phyloP scores from a whole-genome alignment of 2,329 filamentous ascomycete genomes.

The Fusarium zealandicum region DNA sequence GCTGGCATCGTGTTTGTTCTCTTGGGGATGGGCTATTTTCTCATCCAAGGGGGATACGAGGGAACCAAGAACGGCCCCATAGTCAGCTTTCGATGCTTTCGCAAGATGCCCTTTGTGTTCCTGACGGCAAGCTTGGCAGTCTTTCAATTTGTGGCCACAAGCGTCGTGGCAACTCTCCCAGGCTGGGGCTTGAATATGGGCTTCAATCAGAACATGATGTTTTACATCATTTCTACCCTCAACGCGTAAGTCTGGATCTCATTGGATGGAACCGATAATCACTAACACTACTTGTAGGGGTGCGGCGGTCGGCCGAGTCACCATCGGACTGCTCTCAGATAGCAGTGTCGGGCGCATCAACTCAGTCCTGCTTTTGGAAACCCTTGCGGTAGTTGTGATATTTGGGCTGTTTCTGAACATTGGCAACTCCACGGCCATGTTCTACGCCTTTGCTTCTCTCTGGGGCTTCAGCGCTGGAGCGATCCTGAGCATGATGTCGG shows the following conservation, averaged over 20 bases:
- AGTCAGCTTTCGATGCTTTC: constrained; percentile 3
- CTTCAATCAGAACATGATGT: constrained; percentile 3
- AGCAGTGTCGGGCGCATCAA: constrained; percentile 14
- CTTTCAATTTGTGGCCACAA: constrained; percentile 10
- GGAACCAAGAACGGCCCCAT: not conserved
- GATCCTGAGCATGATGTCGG: constrained; percentile 6
- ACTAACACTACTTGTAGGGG: constrained; percentile 1
- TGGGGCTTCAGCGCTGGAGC: constrained; percentile 12
- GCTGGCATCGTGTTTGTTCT: not conserved
- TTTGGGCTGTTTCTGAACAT: constrained; percentile 14
- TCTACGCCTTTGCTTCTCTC: constrained; percentile 7
- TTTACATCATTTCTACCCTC: constrained; percentile 10
- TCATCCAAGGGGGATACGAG: not conserved
- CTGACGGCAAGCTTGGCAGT: constrained; percentile 10
- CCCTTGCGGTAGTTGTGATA: not conserved
- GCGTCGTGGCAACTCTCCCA: constrained; percentile 12
- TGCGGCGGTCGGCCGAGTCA: constrained; percentile 3
- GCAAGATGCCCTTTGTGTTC: constrained; percentile 4
- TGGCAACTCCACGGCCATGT: not conserved
- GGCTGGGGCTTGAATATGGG: constrained; percentile 2
- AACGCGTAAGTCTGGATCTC: constrained; percentile 7
- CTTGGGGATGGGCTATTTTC: not conserved
- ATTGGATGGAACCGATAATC: not conserved
- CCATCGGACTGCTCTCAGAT: constrained; percentile 3
- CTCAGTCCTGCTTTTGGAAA: constrained; percentile 5